Conservation (phyloP, 1,284 basidiomycete species). For the Vanrija sp. region DNA sequence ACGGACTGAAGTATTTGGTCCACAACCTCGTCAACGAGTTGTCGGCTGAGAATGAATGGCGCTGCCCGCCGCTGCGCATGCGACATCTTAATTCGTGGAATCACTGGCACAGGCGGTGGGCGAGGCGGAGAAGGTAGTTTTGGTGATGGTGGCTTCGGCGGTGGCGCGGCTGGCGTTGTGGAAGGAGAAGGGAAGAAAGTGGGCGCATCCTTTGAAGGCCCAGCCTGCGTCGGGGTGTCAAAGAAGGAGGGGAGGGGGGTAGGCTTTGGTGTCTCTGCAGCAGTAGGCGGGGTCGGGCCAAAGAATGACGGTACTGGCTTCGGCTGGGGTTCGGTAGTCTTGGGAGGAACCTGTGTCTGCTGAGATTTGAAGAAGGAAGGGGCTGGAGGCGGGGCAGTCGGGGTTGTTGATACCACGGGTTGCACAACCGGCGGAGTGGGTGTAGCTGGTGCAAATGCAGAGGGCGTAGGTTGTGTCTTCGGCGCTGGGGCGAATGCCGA, state of each 20-base stretch:
- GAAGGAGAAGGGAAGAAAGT: conserved; percentile 21
- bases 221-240: not conserved
- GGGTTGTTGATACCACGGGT: not conserved
- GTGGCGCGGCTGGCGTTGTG: conserved; percentile 1
- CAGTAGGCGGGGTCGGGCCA: not conserved
- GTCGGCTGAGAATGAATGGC: conserved; percentile 17
- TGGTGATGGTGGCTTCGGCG: conserved; percentile 1
- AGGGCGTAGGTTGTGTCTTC: not conserved
- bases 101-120: conserved; percentile 4
- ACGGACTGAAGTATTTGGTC: conserved; percentile 16
- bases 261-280: not conserved
- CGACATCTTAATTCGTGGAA: conserved; percentile 7
- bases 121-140: not conserved
- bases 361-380: not conserved
- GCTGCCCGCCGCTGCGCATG: conserved; percentile 3
- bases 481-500: not conserved
- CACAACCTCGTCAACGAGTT: conserved; percentile 28
- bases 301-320: conserved; percentile 2
- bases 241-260: conserved; percentile 1
- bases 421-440: not conserved
- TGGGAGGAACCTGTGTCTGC: not conserved
- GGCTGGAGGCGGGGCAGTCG: not conserved
- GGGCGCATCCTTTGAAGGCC: conserved; percentile 3
- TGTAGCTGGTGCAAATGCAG: not conserved
- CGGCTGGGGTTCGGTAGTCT: not conserved